Evolutionary conservation across 306 rosid species (phyloP).

Genomic region (Macrotyloma uniflorum): DNA sequence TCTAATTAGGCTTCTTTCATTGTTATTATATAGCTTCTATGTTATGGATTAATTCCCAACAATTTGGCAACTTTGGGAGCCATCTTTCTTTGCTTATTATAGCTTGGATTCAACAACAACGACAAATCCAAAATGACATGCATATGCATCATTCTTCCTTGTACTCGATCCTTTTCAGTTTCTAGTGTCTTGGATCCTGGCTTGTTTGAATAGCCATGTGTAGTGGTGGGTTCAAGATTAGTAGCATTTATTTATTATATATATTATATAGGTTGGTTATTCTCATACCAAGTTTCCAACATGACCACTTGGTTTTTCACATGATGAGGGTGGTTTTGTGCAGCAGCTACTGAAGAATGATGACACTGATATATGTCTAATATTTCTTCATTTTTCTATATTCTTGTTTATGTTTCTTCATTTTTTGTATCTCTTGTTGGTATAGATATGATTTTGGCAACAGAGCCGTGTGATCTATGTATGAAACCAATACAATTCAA

Average conservation of each 20-base stretch:
- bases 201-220: conserved; percentile 30
- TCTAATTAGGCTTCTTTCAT: conserved; percentile 31
- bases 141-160: conserved; percentile 37
- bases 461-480: background rate
- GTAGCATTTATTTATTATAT: conserved; percentile 18
- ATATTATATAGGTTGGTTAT: conserved; percentile 24
- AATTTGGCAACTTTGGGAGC: conserved; percentile 36
- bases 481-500: background rate
- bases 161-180: conserved; percentile 20
- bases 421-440: background rate
- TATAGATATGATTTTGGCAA: background rate
- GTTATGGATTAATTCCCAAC: conserved; percentile 18
- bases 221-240: conserved; percentile 29
- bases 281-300: conserved; percentile 15
- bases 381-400: background rate
- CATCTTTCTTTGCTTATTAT: conserved; percentile 28
- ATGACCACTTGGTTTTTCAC: conserved; percentile 28
- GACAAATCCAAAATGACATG: conserved; percentile 30
- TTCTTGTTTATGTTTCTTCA: background rate
- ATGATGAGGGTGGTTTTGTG: conserved; percentile 29
- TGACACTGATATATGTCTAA: conserved; percentile 7
- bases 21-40: background rate
- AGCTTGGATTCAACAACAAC: conserved; percentile 33
- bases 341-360: conserved; percentile 34
- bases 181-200: conserved; percentile 30